Percentiles rank a stretch among this genome's conserved stretches.
Conservation (phyloP, 306 rosid species). For the Lagenaria siceraria region DNA sequence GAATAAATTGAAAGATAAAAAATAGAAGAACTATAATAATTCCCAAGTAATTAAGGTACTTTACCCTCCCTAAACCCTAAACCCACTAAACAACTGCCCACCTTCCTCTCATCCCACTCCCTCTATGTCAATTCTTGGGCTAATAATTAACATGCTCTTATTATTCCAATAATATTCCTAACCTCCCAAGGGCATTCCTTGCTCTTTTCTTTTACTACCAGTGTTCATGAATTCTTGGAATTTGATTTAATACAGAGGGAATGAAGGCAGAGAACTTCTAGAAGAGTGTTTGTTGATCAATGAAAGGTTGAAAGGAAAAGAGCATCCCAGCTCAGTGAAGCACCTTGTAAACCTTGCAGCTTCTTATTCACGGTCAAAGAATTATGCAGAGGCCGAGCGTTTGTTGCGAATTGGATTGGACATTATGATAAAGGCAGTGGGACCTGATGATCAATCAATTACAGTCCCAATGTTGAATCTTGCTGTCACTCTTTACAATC, state of each 20-base stretch:
- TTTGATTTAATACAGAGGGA: constrained; percentile 36
- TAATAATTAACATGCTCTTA: background rate
- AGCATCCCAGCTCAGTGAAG: constrained; percentile 52
- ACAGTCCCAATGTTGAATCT: constrained; percentile 84
- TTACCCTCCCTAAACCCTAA: background rate
- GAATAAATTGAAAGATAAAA: background rate
- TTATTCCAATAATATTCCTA: background rate
- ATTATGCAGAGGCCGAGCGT: constrained; percentile 60
- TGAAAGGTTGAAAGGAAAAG: constrained; percentile 60
- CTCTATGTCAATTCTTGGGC: background rate
- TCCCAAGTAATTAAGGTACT: background rate
- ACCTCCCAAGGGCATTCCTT: background rate
- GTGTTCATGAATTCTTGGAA: background rate
- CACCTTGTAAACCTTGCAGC: constrained; percentile 74
- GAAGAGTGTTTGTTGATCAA: constrained; percentile 67
- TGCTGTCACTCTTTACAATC: constrained; percentile 65
- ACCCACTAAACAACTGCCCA: background rate
- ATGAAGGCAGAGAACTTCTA: constrained; percentile 73
- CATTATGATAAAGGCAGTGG: constrained; percentile 42
- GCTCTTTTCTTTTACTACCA: background rate
- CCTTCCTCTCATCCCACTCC: background rate
- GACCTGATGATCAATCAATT: constrained; percentile 53
- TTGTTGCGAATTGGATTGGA: constrained; percentile 56
- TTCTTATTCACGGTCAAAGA: constrained; percentile 64
- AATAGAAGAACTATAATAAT: background rate